phyloP scores from a whole-genome alignment of 352 stramenopile species.

The Nothophytophthora sp. region DNA sequence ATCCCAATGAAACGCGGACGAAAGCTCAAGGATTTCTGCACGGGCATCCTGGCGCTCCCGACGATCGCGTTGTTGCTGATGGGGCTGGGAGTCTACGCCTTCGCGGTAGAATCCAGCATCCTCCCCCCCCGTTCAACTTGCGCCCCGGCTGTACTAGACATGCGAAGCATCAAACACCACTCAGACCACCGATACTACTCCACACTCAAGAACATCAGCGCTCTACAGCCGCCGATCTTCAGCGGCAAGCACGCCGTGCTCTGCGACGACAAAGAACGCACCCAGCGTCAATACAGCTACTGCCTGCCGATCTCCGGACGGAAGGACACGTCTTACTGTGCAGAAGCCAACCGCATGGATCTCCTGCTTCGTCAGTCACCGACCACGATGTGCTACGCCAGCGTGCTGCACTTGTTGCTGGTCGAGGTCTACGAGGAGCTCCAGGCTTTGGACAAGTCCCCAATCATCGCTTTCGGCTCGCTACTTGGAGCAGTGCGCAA shows the following conservation, averaged over 20 bases:
- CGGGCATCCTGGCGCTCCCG: constrained; percentile 15
- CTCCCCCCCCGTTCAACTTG: constrained; percentile 11
- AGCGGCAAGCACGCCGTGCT: constrained; percentile 8
- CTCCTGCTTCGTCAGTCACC: constrained; percentile 23
- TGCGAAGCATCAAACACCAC: constrained; percentile 11
- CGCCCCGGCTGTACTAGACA: background rate
- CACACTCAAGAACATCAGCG: constrained; percentile 7
- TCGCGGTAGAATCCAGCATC: constrained; percentile 20
- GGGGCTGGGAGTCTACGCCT: constrained; percentile 11
- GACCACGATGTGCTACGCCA: constrained; percentile 45
- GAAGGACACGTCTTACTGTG: constrained; percentile 49
- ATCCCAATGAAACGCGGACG: background rate
- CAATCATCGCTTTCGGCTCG: constrained; percentile 42
- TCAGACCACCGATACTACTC: constrained; percentile 24
- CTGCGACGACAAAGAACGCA: constrained; percentile 14
- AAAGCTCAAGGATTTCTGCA: constrained; percentile 14
- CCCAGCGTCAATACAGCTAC: constrained; percentile 14
- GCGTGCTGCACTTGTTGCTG: constrained; percentile 53
- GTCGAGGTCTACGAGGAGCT: constrained; percentile 55
- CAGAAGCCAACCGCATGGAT: constrained; percentile 41
- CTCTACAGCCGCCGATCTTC: constrained; percentile 16
- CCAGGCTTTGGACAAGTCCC: constrained; percentile 15
- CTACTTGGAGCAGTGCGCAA: constrained; percentile 52
- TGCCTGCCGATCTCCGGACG: constrained; percentile 52
- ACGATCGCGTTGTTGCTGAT: constrained; percentile 17